Conservation (phyloP, 768 basidiomycete genomes). For the Boletus rubroflammeus region DNA sequence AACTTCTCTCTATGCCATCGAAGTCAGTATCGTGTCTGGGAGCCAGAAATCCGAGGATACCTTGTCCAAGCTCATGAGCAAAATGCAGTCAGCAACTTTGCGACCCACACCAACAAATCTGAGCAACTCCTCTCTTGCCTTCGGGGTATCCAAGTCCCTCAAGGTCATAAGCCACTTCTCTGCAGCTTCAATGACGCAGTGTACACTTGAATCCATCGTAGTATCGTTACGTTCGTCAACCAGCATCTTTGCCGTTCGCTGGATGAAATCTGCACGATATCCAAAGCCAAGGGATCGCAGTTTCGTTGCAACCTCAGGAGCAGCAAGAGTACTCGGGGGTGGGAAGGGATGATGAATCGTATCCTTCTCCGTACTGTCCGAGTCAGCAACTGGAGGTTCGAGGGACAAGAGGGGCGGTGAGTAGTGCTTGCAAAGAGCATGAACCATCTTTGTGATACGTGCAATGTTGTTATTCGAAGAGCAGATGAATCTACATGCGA, state of each 20-base stretch:
- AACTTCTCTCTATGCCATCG: constrained; percentile 59
- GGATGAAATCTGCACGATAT: constrained; percentile 89
- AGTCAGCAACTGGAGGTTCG: constrained; percentile 26
- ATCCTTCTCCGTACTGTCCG: constrained; percentile 33
- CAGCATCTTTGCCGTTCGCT: constrained; percentile 77
- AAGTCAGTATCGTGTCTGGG: constrained; percentile 4
- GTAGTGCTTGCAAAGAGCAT: constrained; percentile 72
- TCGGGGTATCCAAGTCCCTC: constrained; percentile 44
- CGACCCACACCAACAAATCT: constrained; percentile 89
- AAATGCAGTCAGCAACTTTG: constrained; percentile 94
- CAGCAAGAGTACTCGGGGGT: constrained; percentile 61
- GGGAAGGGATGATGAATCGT: constrained; percentile 80
- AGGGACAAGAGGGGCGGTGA: constrained; percentile 64
- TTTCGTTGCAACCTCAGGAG: constrained; percentile 50
- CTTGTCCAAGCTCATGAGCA: constrained; percentile 92
- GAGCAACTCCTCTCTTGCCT: constrained; percentile 72
- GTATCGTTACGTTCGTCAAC: constrained; percentile 47
- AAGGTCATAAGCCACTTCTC: constrained; percentile 61
- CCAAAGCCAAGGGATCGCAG: constrained; percentile 90
- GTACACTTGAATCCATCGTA: background rate
- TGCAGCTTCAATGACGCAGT: constrained; percentile 39
- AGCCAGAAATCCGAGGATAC: constrained; percentile 37
- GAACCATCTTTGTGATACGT: constrained; percentile 92
- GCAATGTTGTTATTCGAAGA: constrained; percentile 96
- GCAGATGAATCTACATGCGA: constrained; percentile 78